Base-by-base conservation (phyloP, 1,284 basidiomycete genomes). In the Lignosus rhinocerotis region DNA sequence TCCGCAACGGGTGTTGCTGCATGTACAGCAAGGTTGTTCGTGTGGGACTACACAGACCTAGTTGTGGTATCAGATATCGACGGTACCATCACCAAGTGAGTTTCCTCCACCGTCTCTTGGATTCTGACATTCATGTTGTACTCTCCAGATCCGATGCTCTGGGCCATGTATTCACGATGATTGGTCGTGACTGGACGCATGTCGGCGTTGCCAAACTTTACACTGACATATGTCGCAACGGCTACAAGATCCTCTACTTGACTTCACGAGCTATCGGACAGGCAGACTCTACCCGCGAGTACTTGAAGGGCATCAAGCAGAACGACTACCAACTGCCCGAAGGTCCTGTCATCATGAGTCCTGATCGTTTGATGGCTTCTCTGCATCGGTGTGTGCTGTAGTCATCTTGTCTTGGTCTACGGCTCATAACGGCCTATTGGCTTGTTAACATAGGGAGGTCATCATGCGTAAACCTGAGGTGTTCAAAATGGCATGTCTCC, bases 111-210 rank as follows among this genome's bases (percentile, higher is more conserved):
- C 33, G 8, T 9, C 10, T 9, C 49, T 34, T 43, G 10, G 21
- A 19, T 58, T 45, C 45, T 6, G 38, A 55, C 51, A 54, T 44
- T 25, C 33, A 56, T 39, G 49, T 57, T 47, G 30, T 62, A 41
- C 38, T 3, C 49, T 21, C 46, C 65, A 96, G 93, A 73, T 98
- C 96, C 1, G 97, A 99, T 75, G 97, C 95, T 1, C 79, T 99
- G 2, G 97, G 97, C 0, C 97, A 99, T 72, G 90, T 99, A 51
- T 97, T 97, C 71, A 96, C 96, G 4, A 96, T 98, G 85, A 97
- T 99, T 66, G 97, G 97, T 5, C 87, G 96, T n/a, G 97, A 99
- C 74, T 99, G 97, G 97, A 99, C 97, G 4, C 97, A 99, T 72
- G 80, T 94, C 16, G 97, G 97, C 16, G 96, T 99, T 17, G 97